phyloP scores from a whole-genome alignment of 2,329 filamentous ascomycete species.

The Trichoderma harzianum region DNA sequence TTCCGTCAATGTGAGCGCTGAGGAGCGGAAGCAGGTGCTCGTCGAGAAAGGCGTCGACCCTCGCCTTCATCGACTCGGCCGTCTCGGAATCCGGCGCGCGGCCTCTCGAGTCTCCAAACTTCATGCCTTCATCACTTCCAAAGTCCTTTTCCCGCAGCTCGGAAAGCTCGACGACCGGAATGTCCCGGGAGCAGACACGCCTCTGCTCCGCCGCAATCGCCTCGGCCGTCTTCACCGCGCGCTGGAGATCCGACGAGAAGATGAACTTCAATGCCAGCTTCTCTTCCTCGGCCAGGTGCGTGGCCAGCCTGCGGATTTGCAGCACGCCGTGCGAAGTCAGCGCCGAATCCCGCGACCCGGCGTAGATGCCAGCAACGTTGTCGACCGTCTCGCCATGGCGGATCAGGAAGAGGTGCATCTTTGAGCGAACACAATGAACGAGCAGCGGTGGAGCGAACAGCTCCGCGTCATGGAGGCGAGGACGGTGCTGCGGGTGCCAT shows the following conservation, averaged over 20 bases:
- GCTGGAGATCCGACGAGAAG: slow-evolving; percentile 74
- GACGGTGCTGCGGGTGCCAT: slow-evolving; percentile 18
- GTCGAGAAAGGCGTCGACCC: slow-evolving; percentile 65
- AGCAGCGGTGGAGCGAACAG: slow-evolving; percentile 14
- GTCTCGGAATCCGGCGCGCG: slow-evolving; percentile 60
- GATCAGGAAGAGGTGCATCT: slow-evolving; percentile 64
- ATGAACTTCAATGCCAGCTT: slow-evolving; percentile 53
- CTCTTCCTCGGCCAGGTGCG: slow-evolving; percentile 48
- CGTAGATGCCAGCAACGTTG: slow-evolving; percentile 76
- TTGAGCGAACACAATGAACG: slow-evolving; percentile 6
- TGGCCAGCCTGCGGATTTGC: slow-evolving; percentile 69
- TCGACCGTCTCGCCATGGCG: slow-evolving; percentile 89
- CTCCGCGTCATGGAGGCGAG: slow-evolving; percentile 20
- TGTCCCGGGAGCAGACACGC: slow-evolving; percentile 16
- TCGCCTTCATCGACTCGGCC: slow-evolving; percentile 59
- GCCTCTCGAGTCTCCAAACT: slow-evolving; percentile 42
- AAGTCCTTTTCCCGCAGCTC: slow-evolving; percentile 72
- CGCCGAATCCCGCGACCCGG: slow-evolving; percentile 74
- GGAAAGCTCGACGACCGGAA: slow-evolving; percentile 25
- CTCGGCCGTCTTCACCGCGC: slow-evolving; percentile 69
- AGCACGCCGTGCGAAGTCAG: slow-evolving; percentile 79
- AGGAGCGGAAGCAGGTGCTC: slow-evolving; percentile 56
- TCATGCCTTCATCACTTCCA: slow-evolving; percentile 65
- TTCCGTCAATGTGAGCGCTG: neutral
- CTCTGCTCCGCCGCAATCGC: slow-evolving; percentile 59